These are phyloP conservation scores for Pseudopediastrum boryanum DNA, from an alignment of 139 green algal species.

Conservation along the genomic window DNA sequence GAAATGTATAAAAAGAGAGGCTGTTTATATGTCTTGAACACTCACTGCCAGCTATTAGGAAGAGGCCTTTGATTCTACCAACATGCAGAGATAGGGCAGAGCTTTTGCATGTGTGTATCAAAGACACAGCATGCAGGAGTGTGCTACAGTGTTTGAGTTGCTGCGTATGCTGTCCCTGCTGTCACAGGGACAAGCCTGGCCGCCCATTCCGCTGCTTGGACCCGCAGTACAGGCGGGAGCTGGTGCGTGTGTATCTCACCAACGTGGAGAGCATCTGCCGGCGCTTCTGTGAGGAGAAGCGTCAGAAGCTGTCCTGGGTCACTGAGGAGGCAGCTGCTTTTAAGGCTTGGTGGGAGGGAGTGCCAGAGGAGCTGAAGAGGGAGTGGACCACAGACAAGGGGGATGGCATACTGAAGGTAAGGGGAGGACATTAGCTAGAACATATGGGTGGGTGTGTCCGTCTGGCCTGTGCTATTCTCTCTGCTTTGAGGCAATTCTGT, in stretches of 20 bases:
- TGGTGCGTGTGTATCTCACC: conserved; percentile 96
- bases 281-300: conserved; percentile 91
- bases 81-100: no score
- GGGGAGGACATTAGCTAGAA: no score
- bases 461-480: no score
- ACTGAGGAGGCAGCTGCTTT: conserved; percentile 65
- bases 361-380: conserved; percentile 54
- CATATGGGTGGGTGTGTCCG: no score
- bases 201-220: conserved; percentile 94
- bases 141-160: background rate
- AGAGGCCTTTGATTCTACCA: no score
- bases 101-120: no score
- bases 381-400: conserved; percentile 62
- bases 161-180: background rate
- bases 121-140: no score
- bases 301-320: conserved; percentile 71
- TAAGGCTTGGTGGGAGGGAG: conserved; percentile 67
- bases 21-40: no score
- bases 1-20: no score
- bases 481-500: no score
- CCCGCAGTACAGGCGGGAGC: conserved; percentile 94
- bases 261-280: conserved; percentile 97
- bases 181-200: conserved; percentile 74
- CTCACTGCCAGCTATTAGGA: no score
- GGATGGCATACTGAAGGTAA: conserved; percentile 87